Percentiles rank a stretch among this genome's conserved stretches.
phyloP scores from a whole-genome alignment of 208 protist genomes.

The Acanthamoeba quina region DNA sequence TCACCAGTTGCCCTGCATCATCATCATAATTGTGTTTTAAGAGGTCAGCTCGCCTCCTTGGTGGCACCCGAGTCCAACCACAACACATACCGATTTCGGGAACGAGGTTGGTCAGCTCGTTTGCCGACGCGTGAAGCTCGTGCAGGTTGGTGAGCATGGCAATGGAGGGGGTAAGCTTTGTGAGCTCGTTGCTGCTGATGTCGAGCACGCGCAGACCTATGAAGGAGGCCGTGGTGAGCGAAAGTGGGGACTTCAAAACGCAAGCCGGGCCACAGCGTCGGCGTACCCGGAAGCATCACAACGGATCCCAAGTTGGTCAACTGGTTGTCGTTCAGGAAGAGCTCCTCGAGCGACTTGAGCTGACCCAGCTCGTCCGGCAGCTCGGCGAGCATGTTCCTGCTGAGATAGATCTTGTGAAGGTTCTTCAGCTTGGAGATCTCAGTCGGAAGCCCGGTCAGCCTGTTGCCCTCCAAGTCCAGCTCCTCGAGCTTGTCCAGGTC shows the following conservation, averaged over 20 bases:
- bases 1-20: not conserved
- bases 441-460: conserved; percentile 67
- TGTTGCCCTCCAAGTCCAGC: conserved; percentile 79
- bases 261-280: too few species aligned
- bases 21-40: too few species aligned
- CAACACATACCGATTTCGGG: conserved; percentile 38
- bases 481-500: conserved; percentile 72
- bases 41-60: too few species aligned
- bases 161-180: conserved; percentile 41
- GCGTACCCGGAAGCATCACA: conserved; percentile 36
- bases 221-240: not conserved
- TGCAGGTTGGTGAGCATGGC: conserved; percentile 69
- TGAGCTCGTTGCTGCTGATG: conserved; percentile 72
- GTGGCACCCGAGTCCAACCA: not conserved
- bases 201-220: conserved; percentile 73
- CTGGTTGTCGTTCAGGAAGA: conserved; percentile 80
- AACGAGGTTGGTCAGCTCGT: conserved; percentile 77
- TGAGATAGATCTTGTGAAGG: conserved; percentile 79
- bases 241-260: too few species aligned
- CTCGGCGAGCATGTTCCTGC: conserved; percentile 70
- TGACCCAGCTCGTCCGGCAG: conserved; percentile 65
- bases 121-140: conserved; percentile 78
- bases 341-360: conserved; percentile 73
- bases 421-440: conserved; percentile 71
- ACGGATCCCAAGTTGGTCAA: conserved; percentile 49